phyloP scores from a whole-genome alignment of 75 land plant genomes.

The Sequoia sempervirens region DNA sequence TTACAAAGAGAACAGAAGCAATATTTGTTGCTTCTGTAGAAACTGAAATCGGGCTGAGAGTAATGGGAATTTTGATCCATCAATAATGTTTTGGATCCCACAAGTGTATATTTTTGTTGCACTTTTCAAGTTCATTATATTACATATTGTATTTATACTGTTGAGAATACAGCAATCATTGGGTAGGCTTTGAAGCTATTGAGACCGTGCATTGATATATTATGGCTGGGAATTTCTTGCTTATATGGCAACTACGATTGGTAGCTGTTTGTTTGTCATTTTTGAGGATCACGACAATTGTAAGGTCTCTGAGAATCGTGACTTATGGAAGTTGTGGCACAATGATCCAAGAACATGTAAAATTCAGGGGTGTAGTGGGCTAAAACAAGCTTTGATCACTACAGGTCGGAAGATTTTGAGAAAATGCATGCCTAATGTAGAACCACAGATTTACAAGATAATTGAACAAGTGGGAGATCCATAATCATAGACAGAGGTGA shows the following conservation, averaged over 20 bases:
- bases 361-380: neutral
- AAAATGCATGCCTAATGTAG: neutral
- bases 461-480: neutral
- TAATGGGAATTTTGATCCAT: neutral
- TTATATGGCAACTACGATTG: neutral
- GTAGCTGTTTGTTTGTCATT: neutral
- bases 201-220: neutral
- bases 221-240: neutral
- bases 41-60: neutral
- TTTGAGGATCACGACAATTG: neutral
- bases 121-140: neutral
- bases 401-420: neutral
- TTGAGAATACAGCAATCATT: neutral
- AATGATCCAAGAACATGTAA: neutral
- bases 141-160: neutral
- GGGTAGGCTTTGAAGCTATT: neutral
- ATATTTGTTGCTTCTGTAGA: neutral
- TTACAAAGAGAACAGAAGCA: slow-evolving; percentile 2
- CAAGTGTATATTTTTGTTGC: neutral
- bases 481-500: neutral
- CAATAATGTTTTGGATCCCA: neutral
- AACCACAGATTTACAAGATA: neutral
- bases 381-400: neutral
- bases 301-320: neutral
- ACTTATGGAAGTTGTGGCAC: neutral